Base-by-base conservation (phyloP, 257 asterid species). In the Lantana camara region DNA sequence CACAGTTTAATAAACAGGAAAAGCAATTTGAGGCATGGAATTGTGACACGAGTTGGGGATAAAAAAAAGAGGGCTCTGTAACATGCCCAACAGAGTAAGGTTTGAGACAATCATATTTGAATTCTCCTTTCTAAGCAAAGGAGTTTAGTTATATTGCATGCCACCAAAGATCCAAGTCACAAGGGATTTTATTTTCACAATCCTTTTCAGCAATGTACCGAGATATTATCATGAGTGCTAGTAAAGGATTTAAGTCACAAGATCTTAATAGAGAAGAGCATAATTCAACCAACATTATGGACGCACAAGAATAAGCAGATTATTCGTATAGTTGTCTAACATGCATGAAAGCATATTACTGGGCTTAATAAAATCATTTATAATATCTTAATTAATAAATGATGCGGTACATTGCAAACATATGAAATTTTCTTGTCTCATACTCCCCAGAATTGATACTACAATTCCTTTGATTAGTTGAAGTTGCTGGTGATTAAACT, bases 11-110 rank as follows among this genome's bases (percentile, higher is more conserved):
- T 17, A 5, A 19, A 54, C 54, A 58, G 40, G 40, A 3, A 62
- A 60, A 71, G 62, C 49, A 55, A 67, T 34, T n/a, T 14, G n/a
- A 55, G 14, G 11, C 29, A 19, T 23, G 63, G 55, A 44, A 48
- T 9, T 44, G 52, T 24, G 9, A 59, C 37, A 11, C 4, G 22
- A 46, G 42, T 42, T 34, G 46, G 57, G 53, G 32, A 60, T 9
- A 21, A 24, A 10, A 70, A 23, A 54, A n/a, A n/a, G n/a, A 11
- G n/a, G 7, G 54, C 15, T 63, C 35, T 14, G 15, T 7, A 24
- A 7, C 3, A 16, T 32, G 24, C 44, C 53, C 4, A 15, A 35
- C 40, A 35, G 40, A 56, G 23, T 41, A 66, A 29, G 17, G 45
- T 56, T 21, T 20, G 62, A 42, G 62, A 34, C 32, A 11, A 53